Evolutionary conservation across 768 basidiomycete genomes (phyloP).

Genomic region (Collybiopsis confluens): DNA sequence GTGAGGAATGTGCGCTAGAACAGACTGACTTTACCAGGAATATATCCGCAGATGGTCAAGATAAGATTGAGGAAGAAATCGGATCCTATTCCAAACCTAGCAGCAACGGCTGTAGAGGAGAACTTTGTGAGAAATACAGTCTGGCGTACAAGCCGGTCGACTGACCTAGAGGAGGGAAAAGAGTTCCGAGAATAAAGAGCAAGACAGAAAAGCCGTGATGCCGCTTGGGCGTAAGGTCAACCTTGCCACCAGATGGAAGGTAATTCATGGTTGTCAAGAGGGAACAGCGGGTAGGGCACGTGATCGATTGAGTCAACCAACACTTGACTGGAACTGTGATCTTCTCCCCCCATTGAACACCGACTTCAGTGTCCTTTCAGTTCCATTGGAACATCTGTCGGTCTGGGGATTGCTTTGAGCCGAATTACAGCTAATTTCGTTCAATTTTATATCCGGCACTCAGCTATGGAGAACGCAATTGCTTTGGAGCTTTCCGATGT

Average conservation of each 20-base stretch:
- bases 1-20: background rate
- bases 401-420: too few relatives aligned
- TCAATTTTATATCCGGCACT: conserved; percentile 9
- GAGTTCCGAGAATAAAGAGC: conserved; percentile 83
- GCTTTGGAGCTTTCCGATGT: conserved; percentile 79
- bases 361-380: too few relatives aligned
- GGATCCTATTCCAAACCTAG: conserved; percentile 84
- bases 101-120: conserved; percentile 70
- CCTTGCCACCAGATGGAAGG: conserved; percentile 37
- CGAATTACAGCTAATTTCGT: too few relatives aligned
- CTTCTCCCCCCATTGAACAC: background rate
- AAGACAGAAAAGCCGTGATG: conserved; percentile 80
- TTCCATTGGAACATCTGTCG: too few relatives aligned
- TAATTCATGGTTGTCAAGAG: conserved; percentile 23
- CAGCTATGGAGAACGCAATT: conserved; percentile 49
- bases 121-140: conserved; percentile 2
- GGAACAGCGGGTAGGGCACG: background rate
- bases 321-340: background rate
- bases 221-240: conserved; percentile 60
- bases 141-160: conserved; percentile 7
- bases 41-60: conserved; percentile 87
- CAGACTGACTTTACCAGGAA: conserved; percentile 56
- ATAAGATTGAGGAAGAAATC: conserved; percentile 92
- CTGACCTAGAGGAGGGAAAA: conserved; percentile 88
- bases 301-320: background rate